Percentiles rank a stretch among this genome's conserved stretches.
phyloP scores from a whole-genome alignment of 73 alveolate species.

The Stentor roeselii region DNA sequence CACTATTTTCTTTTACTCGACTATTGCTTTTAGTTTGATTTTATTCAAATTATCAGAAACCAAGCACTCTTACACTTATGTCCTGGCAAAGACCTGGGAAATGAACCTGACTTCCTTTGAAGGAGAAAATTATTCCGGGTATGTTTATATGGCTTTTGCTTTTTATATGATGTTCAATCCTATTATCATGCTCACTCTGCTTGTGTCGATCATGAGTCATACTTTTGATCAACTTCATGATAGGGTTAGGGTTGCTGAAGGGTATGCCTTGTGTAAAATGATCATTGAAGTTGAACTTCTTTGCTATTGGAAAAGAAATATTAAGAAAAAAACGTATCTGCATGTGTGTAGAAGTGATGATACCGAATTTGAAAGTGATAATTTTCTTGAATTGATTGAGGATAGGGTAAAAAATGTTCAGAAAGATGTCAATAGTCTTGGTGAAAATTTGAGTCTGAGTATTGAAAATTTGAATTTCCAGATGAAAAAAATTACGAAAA shows the following conservation, averaged over 20 bases:
- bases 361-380: not conserved
- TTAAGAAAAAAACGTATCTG: not conserved
- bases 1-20: not conserved
- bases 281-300: not conserved
- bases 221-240: not conserved
- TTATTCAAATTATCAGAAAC: not conserved
- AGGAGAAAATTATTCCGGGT: too few relatives aligned
- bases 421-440: too few relatives aligned
- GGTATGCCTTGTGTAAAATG: not conserved
- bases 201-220: not conserved
- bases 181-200: not conserved
- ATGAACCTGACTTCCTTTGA: not conserved
- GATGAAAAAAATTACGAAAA: too few relatives aligned
- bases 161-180: not conserved
- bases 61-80: not conserved
- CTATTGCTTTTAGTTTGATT: not conserved
- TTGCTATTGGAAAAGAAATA: too few relatives aligned
- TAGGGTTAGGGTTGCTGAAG: not conserved
- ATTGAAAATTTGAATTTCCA: too few relatives aligned
- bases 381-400: too few relatives aligned
- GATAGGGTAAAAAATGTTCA: too few relatives aligned
- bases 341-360: not conserved
- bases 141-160: not conserved
- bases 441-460: too few relatives aligned
- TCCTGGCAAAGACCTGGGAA: not conserved